Evolutionary conservation across 2,329 filamentous ascomycete genomes (phyloP).

Genomic region (Aureobasidium sp.): DNA sequence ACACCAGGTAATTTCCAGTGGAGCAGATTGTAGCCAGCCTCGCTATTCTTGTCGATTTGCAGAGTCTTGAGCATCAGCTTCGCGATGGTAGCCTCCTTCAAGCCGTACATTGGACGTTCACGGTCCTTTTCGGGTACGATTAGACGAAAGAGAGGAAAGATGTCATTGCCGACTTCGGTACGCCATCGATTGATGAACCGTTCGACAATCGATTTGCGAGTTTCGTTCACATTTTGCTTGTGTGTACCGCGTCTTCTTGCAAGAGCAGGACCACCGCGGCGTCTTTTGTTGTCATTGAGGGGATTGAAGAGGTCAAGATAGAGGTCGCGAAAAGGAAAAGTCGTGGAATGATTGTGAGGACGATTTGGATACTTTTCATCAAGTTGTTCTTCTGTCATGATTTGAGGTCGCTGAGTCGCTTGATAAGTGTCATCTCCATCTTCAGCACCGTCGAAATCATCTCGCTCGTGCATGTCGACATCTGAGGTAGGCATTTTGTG

Average conservation of each 20-base stretch:
- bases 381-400: slow-evolving; percentile 38
- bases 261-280: slow-evolving; percentile 47
- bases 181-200: slow-evolving; percentile 83
- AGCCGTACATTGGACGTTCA: slow-evolving; percentile 82
- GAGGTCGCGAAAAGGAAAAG: slow-evolving; percentile 73
- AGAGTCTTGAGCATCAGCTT: slow-evolving; percentile 87
- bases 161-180: slow-evolving; percentile 78
- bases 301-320: slow-evolving; percentile 76
- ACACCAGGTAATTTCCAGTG: slow-evolving; percentile 89
- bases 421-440: slow-evolving; percentile 40
- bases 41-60: slow-evolving; percentile 83
- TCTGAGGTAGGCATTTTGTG: slow-evolving; percentile 25
- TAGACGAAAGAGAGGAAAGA: slow-evolving; percentile 85
- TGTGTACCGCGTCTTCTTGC: slow-evolving; percentile 50
- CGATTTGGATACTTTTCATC: slow-evolving; percentile 64
- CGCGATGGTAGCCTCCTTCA: slow-evolving; percentile 87
- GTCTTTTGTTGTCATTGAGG: slow-evolving; percentile 67
- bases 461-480: slow-evolving; percentile 33
- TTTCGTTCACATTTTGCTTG: slow-evolving; percentile 64
- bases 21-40: slow-evolving; percentile 75
- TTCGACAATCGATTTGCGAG: slow-evolving; percentile 71
- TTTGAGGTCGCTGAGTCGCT: slow-evolving; percentile 21
- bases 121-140: slow-evolving; percentile 90
- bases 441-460: slow-evolving; percentile 37
- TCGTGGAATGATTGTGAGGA: slow-evolving; percentile 70